phyloP scores from a whole-genome alignment of 805 yeast genomes.

The Ogataea saltuana region DNA sequence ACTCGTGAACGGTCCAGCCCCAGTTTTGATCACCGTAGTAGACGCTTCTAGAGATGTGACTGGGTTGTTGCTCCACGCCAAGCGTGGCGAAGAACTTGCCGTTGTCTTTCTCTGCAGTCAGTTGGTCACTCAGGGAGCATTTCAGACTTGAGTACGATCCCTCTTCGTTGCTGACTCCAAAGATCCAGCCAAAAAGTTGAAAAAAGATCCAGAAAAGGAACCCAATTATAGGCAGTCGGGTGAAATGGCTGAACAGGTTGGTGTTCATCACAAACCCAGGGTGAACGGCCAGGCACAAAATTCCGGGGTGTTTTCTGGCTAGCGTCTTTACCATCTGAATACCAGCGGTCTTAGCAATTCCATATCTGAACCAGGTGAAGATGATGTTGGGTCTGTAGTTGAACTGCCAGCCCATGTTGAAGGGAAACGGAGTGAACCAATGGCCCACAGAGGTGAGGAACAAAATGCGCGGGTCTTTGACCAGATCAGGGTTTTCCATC shows the following conservation, averaged over 20 bases:
- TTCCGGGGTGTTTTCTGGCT: conserved; percentile 64
- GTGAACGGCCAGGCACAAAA: conserved; percentile 66
- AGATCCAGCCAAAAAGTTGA: conserved; percentile 64
- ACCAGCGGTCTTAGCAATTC: conserved; percentile 73
- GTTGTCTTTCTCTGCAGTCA: conserved; percentile 54
- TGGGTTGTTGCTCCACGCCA: conserved; percentile 58
- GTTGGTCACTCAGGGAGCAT: conserved; percentile 56
- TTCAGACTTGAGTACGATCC: conserved; percentile 66
- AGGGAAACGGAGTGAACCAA: conserved; percentile 48
- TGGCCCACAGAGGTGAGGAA: conserved; percentile 70
- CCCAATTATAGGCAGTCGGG: conserved; percentile 77
- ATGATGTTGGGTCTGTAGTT: conserved; percentile 62
- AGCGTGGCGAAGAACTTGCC: conserved; percentile 69
- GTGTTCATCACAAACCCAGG: conserved; percentile 90
- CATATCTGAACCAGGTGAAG: conserved; percentile 78
- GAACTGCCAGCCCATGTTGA: conserved; percentile 49
- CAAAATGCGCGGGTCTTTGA: conserved; percentile 52
- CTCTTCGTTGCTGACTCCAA: conserved; percentile 72
- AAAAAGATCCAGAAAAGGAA: conserved; percentile 68
- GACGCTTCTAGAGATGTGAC: conserved; percentile 55
- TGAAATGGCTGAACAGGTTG: conserved; percentile 72
- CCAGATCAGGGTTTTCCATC: conserved; percentile 39
- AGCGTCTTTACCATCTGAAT: conserved; percentile 70
- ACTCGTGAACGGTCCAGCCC: conserved; percentile 73
- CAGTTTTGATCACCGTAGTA: conserved; percentile 69